phyloP scores from a whole-genome alignment of 1,284 basidiomycete species.

The Boletus calvinii region DNA sequence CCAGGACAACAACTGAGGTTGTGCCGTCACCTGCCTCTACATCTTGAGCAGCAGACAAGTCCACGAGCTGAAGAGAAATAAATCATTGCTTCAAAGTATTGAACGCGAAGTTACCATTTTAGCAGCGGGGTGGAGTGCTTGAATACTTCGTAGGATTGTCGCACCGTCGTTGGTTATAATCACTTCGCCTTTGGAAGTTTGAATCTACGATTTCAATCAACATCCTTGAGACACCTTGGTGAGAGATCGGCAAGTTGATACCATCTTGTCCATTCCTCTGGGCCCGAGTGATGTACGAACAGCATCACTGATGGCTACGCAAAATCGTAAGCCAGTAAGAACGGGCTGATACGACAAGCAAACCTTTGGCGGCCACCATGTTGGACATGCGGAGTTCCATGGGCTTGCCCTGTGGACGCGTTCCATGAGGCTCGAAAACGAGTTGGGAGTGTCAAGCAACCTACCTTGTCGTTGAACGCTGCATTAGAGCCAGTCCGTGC shows the following conservation, averaged over 20 bases:
- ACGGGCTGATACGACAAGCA: constrained; percentile 18
- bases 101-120: constrained; percentile 73
- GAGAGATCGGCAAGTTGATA: constrained; percentile 36
- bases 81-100: constrained; percentile 10
- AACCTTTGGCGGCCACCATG: constrained; percentile 95
- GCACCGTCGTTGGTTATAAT: constrained; percentile 99
- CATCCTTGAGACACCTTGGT: constrained; percentile 9
- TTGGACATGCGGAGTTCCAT: constrained; percentile 94
- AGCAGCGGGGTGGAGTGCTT: constrained; percentile 96
- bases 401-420: constrained; percentile 72
- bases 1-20: constrained; percentile 97
- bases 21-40: constrained; percentile 99
- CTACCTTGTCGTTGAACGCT: constrained; percentile 81
- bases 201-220: constrained; percentile 64
- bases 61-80: constrained; percentile 69
- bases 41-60: constrained; percentile 97
- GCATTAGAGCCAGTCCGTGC: constrained; percentile 58
- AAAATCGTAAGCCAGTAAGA: constrained; percentile 14
- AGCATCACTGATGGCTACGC: constrained; percentile 92
- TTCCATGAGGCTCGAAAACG: constrained; percentile 12
- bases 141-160: constrained; percentile 96
- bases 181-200: constrained; percentile 95
- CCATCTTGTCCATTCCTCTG: constrained; percentile 99
- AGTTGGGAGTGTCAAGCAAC: constrained; percentile 9
- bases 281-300: constrained; percentile 97